Evolutionary conservation across 2,329 filamentous ascomycete species (phyloP), one percentile per base, ranked within the genome.

Genomic region (Byssoonygena ceratinophila): DNA sequence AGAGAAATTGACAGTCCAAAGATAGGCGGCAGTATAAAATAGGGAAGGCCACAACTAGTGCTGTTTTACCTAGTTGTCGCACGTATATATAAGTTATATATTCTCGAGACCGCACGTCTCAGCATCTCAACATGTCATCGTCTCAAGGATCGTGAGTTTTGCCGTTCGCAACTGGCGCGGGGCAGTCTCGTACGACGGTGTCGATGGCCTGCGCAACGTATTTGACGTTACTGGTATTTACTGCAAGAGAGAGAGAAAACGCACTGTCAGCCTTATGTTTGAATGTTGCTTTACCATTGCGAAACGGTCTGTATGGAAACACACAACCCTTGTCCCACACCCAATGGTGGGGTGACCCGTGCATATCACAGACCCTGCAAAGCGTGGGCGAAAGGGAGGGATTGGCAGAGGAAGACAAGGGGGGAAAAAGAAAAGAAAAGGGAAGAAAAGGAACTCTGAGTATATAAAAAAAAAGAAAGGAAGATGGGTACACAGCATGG

Each of bases 191-290:
- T 25, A 59, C 56, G 20, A 55, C 57, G 6, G 57, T 49, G 23
- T 60, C 57, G 22, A 60, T 43, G 16, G 58, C 58, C 25, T 54
- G 46, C 6, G 58, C 58, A n/a, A 60, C 57, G 46, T 60, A 59
- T 20, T 58, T 56, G 29, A 60, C 51, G 22, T 60, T 60, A 41
- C 54, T 55, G 18, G 54, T 58, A 34, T 51, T 59, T 45, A 60
- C 58, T 60, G 34, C 41, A 27, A 18, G 14, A 49, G 29, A 18
- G 20, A 18, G 14, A 49, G 29, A 18, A 32, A 2, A 29, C 11
- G n/a, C 18, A 37, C 11, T 23, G 32, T 54, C 22, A 54, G 46
- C 52, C 31, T 14, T 44, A 22, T 27, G 11, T 12, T 16, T 23
- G 23, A 14, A 8, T 2, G 20, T 5, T 6, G n/a, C 18, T 16